Base-by-base conservation (phyloP, 257 asterid genomes). In the Solanum peruvianum region DNA sequence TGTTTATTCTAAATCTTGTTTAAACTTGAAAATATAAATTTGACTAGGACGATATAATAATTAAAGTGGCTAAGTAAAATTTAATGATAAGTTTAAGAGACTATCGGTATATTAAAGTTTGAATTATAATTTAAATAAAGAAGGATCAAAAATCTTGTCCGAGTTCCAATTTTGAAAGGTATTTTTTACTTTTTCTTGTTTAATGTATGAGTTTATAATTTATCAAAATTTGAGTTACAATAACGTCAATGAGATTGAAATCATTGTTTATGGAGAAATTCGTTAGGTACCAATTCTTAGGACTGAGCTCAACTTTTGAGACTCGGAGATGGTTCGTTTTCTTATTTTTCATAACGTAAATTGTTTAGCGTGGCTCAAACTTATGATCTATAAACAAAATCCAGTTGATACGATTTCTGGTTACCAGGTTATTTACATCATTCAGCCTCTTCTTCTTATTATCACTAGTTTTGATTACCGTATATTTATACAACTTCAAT, bases 351-450 rank as follows among this genome's bases (percentile, higher is more conserved):
- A n/a, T 31, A 9, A 62, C 7, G 6, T 62, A 62, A 58, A 58
- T 62, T 5, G 0, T 62, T 62, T 11, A n/a, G 11, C 0, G 3
- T 11, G 70, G 3, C 15, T 62, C 15, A 23, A 62, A 33, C 4
- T 33, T 33, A 33, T 33, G 5, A 0, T 33, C 4, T 33, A 33
- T 33, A 33, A 33, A 33, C 5, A 33, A 33, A 33, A 33, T 31
- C 3, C 33, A 2, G 90, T 88, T 29, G 92, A 88, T 58, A 91
- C 90, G 4, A 81, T 86, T 89, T 72, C 73, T 86, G 11, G 92
- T 88, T 78, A 91, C 92, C 88, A 87, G 88, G 80, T 91, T 84
- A 44, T 90, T 89, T 2, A 88, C 86, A 25, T 35, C 88, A 31
- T 90, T 90, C 91, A 6, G 88, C 9, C 1, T 25, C 37, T 66